Evolutionary conservation across 257 asterid species (phyloP).

Genomic region (Gentiana macrophylla): DNA sequence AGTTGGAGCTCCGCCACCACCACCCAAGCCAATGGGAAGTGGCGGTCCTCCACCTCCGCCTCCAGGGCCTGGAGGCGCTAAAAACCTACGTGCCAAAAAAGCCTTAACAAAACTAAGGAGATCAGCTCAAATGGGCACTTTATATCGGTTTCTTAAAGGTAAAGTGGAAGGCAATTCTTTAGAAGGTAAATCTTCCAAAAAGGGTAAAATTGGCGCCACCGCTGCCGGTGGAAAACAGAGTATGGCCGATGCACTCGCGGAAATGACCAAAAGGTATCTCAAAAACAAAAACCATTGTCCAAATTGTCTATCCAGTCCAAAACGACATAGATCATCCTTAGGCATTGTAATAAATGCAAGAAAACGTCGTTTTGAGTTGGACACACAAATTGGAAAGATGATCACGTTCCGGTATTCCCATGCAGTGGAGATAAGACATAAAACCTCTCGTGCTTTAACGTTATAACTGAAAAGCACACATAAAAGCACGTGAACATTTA

Average conservation of each 20-base stretch:
- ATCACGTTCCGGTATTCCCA: too few relatives aligned
- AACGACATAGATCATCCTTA: background rate
- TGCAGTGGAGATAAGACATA: too few relatives aligned
- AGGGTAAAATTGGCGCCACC: conserved; percentile 33
- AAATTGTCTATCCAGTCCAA: background rate
- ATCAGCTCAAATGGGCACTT: conserved; percentile 69
- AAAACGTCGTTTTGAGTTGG: too few relatives aligned
- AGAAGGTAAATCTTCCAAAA: conserved; percentile 39
- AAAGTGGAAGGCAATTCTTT: conserved; percentile 59
- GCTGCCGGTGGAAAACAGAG: conserved; percentile 51
- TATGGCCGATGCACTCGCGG: conserved; percentile 84
- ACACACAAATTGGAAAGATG: too few relatives aligned
- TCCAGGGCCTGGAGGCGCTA: conserved; percentile 28
- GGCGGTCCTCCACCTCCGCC: conserved; percentile 51
- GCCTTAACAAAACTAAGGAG: conserved; percentile 46
- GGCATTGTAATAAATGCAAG: background rate
- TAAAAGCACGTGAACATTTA: too few relatives aligned
- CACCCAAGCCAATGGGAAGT: conserved; percentile 22
- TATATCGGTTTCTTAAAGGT: conserved; percentile 59
- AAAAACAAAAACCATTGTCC: too few relatives aligned
- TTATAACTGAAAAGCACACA: too few relatives aligned
- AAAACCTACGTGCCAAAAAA: conserved; percentile 36
- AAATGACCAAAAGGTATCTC: conserved; percentile 49
- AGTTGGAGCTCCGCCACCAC: conserved; percentile 16
- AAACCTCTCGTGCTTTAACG: too few relatives aligned